These are phyloP conservation scores for Alternaria novae-zelandiae DNA, from an alignment of 2,329 filamentous ascomycete species.

Conservation along the genomic window DNA sequence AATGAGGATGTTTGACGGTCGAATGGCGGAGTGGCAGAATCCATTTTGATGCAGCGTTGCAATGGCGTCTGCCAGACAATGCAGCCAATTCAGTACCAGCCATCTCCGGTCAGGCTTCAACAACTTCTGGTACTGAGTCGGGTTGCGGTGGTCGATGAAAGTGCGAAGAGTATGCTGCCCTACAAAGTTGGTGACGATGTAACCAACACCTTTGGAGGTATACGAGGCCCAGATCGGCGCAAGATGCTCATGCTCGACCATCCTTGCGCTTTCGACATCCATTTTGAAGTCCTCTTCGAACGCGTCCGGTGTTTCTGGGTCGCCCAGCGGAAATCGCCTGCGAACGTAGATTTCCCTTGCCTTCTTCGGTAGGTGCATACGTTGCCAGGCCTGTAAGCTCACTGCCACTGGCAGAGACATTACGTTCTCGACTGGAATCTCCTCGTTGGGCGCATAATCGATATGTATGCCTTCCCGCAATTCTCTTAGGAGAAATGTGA, in stretches of 20 bases:
- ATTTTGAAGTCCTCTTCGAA: constrained; percentile 61
- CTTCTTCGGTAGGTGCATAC: constrained; percentile 68
- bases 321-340: constrained; percentile 62
- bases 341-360: constrained; percentile 65
- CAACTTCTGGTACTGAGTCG: constrained; percentile 67
- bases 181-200: constrained; percentile 70
- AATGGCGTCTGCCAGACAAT: constrained; percentile 73
- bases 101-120: constrained; percentile 65
- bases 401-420: constrained; percentile 63
- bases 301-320: constrained; percentile 34
- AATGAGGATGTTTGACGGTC: constrained; percentile 73
- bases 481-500: constrained; percentile 71
- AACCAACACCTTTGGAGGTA: constrained; percentile 67
- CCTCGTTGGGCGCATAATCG: constrained; percentile 69
- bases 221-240: constrained; percentile 76
- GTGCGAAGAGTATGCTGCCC: constrained; percentile 71
- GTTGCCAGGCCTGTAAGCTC: constrained; percentile 60
- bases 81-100: constrained; percentile 74
- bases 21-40: constrained; percentile 71
- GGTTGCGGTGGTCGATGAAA: constrained; percentile 67
- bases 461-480: constrained; percentile 67
- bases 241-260: constrained; percentile 71
- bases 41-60: constrained; percentile 70
- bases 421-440: constrained; percentile 72
- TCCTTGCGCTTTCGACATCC: constrained; percentile 65